Evolutionary conservation across 1,284 basidiomycete species (phyloP).

Genomic region (Vanrija pseudolonga): DNA sequence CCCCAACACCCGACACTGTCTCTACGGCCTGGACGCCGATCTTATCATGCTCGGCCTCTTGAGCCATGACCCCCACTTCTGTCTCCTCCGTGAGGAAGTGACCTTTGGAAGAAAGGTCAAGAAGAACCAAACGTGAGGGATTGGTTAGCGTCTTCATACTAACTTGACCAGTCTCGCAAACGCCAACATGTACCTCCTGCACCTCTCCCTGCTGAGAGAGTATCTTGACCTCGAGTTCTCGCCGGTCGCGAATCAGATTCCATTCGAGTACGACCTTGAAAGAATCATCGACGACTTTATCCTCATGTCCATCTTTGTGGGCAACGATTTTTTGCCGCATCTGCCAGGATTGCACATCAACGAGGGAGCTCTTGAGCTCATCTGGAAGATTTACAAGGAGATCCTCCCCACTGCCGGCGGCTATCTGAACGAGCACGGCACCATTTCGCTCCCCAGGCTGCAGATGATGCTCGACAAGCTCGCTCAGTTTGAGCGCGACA

Average conservation of each 20-base stretch:
- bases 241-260: constrained; percentile 54
- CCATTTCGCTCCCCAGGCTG: constrained; percentile 73
- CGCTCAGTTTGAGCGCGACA: constrained; percentile 76
- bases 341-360: constrained; percentile 96
- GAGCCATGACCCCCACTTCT: constrained; percentile 98
- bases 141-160: not conserved
- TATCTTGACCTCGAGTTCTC: constrained; percentile 95
- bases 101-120: constrained; percentile 83
- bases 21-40: constrained; percentile 98
- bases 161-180: constrained; percentile 62
- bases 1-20: constrained; percentile 69
- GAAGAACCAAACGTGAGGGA: constrained; percentile 63
- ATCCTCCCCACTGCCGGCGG: constrained; percentile 79
- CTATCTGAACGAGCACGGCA: constrained; percentile 88
- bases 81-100: constrained; percentile 94
- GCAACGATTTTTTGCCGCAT: constrained; percentile 96
- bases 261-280: constrained; percentile 78
- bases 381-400: constrained; percentile 94
- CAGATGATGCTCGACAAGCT: constrained; percentile 88
- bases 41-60: constrained; percentile 96
- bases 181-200: constrained; percentile 91
- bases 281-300: constrained; percentile 97
- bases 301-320: constrained; percentile 90
- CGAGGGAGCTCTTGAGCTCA: constrained; percentile 85
- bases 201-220: constrained; percentile 91